Conservation (phyloP, 805 yeast genomes). For the Isabelozyma pseudorhagii region DNA sequence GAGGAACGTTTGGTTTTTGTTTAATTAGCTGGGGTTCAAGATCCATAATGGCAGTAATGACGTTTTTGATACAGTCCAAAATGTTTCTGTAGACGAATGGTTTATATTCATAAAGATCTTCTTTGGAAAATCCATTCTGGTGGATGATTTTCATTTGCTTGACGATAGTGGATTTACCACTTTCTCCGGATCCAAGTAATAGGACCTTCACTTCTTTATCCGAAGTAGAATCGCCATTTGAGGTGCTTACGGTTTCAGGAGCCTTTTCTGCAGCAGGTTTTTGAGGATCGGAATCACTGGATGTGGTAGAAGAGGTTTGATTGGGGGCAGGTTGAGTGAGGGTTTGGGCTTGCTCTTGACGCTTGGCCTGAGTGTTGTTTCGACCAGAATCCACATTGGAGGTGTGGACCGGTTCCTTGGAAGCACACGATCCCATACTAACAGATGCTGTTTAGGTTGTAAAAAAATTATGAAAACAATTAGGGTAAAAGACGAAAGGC, state of each 20-base stretch:
- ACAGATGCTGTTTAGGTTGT: not conserved
- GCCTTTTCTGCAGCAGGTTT: not conserved
- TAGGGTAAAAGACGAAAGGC: too few species aligned
- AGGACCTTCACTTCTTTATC: conserved; percentile 65
- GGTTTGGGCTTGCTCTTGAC: conserved; percentile 15
- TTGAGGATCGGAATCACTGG: conserved; percentile 1
- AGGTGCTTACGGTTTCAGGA: not conserved
- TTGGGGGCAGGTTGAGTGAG: not conserved
- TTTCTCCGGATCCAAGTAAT: conserved; percentile 83
- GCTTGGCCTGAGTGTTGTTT: conserved; percentile 8
- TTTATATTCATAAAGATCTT: conserved; percentile 70
- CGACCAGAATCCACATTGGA: not conserved
- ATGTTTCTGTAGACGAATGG: conserved; percentile 79
- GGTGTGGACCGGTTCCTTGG: conserved; percentile 12
- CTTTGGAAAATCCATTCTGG: conserved; percentile 65
- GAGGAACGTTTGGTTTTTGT: conserved; percentile 4
- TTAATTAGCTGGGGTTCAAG: conserved; percentile 41
- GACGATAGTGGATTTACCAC: conserved; percentile 77
- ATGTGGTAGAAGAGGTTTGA: conserved; percentile 1
- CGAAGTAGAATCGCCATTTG: not conserved
- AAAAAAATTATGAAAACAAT: too few species aligned
- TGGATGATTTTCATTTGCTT: conserved; percentile 80
- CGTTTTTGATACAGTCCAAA: conserved; percentile 68
- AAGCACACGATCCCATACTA: conserved; percentile 21
- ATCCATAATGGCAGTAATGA: conserved; percentile 63